These are phyloP conservation scores for Petrea volubilis DNA, from an alignment of 257 asterid species.

Conservation along the genomic window DNA sequence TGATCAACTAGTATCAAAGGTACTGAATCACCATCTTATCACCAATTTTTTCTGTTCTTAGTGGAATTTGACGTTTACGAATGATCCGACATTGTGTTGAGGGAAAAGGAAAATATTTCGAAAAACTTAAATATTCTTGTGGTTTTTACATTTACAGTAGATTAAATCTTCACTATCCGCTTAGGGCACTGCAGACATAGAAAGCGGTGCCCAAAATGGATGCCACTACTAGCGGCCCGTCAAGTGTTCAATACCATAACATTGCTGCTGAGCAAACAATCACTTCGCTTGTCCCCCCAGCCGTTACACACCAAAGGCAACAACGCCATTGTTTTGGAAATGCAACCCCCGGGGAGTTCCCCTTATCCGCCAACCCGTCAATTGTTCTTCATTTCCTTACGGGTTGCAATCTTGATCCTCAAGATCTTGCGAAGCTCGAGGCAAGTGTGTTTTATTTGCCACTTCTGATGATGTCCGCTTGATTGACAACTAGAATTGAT, in stretches of 20 bases:
- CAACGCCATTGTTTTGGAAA: slow-evolving; percentile 81
- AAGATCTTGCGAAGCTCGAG: slow-evolving; percentile 96
- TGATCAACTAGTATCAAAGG: slow-evolving; percentile 43
- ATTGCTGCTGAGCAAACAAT: slow-evolving; percentile 72
- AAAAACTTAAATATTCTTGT: slow-evolving; percentile 16
- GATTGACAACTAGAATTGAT: slow-evolving; percentile 46
- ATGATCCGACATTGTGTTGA: background rate
- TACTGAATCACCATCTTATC: background rate
- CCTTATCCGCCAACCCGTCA: slow-evolving; percentile 91
- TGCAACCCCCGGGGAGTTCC: slow-evolving; percentile 91
- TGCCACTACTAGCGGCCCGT: slow-evolving; percentile 77
- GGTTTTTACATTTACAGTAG: slow-evolving; percentile 30
- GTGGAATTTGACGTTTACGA: background rate
- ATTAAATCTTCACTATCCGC: slow-evolving; percentile 26
- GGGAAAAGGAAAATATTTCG: slow-evolving; percentile 19
- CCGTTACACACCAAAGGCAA: slow-evolving; percentile 54
- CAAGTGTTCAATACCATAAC: slow-evolving; percentile 75
- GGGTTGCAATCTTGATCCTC: slow-evolving; percentile 78
- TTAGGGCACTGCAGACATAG: slow-evolving; percentile 61
- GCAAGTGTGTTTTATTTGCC: slow-evolving; percentile 55
- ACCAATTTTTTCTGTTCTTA: background rate
- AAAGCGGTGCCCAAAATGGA: slow-evolving; percentile 88
- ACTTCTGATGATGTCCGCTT: background rate
- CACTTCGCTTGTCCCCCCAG: slow-evolving; percentile 47
- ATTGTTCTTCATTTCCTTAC: slow-evolving; percentile 94